Conservation (phyloP, 169 alveolate species). For the Plasmodium reichenowi region DNA sequence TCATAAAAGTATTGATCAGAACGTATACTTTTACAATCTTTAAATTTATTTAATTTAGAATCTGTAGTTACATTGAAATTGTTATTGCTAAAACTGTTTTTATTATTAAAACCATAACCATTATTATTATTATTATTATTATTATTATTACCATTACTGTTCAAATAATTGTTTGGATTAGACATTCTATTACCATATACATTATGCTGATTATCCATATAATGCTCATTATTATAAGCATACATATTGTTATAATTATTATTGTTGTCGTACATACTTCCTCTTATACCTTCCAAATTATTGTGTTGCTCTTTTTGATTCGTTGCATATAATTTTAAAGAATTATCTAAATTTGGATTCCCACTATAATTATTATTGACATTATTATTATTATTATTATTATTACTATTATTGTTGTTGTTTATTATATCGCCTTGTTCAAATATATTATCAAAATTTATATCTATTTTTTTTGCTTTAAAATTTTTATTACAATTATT, state of each 20-base stretch:
- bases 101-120: not conserved
- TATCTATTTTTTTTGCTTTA: conserved; percentile 75
- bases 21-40: conserved; percentile 81
- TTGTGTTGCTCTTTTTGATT: conserved; percentile 3
- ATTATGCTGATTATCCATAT: conserved; percentile 7
- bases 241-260: not conserved
- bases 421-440: conserved; percentile 24
- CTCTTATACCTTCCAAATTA: conserved; percentile 1
- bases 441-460: conserved; percentile 61
- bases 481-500: conserved; percentile 47
- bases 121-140: conserved; percentile 4
- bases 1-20: conserved; percentile 84
- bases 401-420: not conserved
- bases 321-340: conserved; percentile 17
- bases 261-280: not conserved
- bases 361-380: too few species aligned
- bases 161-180: not conserved
- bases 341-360: conserved; percentile 4
- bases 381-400: not conserved
- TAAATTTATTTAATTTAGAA: conserved; percentile 79
- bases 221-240: not conserved
- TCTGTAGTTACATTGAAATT: conserved; percentile 26
- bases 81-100: conserved; percentile 5
- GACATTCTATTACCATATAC: too few species aligned
- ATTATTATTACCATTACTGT: not conserved